A percentile compares a stretch with the other conserved stretches of the same genome.
These are phyloP conservation scores for Pseudocercospora pini-densiflorae DNA, from an alignment of 2,329 filamentous ascomycete species.

Conservation along the genomic window DNA sequence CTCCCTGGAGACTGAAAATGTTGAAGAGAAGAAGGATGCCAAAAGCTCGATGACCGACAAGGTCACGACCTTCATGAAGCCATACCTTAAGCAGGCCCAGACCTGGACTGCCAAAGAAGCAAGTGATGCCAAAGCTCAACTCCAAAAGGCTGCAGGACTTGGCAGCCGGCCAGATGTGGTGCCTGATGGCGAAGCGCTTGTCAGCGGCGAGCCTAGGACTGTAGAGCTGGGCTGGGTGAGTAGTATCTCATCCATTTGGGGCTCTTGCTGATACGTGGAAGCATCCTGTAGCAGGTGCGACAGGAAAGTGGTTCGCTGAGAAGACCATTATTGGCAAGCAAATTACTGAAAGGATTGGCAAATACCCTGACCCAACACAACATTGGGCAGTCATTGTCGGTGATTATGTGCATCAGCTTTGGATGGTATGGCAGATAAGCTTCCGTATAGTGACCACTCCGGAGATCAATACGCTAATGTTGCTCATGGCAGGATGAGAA, in stretches of 20 bases:
- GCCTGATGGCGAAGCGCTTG: slow-evolving; percentile 23
- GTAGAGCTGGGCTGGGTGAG: slow-evolving; percentile 23
- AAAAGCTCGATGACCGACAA: slow-evolving; percentile 21
- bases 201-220: slow-evolving; percentile 18
- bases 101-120: slow-evolving; percentile 22
- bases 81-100: slow-evolving; percentile 21
- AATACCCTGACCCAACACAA: slow-evolving; percentile 28
- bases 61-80: slow-evolving; percentile 11
- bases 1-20: slow-evolving; percentile 8
- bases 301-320: slow-evolving; percentile 26
- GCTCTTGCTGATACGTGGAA: not conserved
- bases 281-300: slow-evolving; percentile 22
- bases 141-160: slow-evolving; percentile 21
- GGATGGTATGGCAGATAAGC: slow-evolving; percentile 20
- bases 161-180: slow-evolving; percentile 20
- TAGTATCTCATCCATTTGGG: not conserved
- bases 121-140: slow-evolving; percentile 19
- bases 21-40: slow-evolving; percentile 8
- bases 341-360: slow-evolving; percentile 23
- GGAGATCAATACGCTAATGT: not conserved
- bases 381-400: slow-evolving; percentile 28
- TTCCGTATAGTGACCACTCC: not conserved
- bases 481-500: slow-evolving; percentile 18
- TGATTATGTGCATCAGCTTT: slow-evolving; percentile 28
- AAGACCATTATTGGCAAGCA: slow-evolving; percentile 25